These are phyloP conservation scores for Limtongia smithiae DNA, from an alignment of 805 yeast species.

Conservation along the genomic window DNA sequence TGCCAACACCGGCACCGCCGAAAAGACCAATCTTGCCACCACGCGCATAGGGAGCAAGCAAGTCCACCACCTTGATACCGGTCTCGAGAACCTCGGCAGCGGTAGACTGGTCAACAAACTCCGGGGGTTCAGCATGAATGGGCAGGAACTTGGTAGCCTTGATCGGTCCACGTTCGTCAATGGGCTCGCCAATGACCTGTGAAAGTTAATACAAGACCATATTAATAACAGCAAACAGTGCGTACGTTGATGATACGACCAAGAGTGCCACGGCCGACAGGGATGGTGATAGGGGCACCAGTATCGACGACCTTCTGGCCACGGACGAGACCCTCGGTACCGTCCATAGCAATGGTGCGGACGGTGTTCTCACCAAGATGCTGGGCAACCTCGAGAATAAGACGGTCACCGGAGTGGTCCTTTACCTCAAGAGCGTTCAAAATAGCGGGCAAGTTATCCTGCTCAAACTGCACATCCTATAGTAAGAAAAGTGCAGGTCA, in stretches of 20 bases:
- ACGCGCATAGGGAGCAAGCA: constrained; percentile 99
- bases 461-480: constrained; percentile 87
- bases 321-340: constrained; percentile 99
- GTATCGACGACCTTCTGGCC: constrained; percentile 90
- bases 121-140: constrained; percentile 97
- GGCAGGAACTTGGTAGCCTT: constrained; percentile 90
- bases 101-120: constrained; percentile 95
- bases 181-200: constrained; percentile 86
- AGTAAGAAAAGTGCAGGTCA: constrained; percentile 6
- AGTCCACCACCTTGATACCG: constrained; percentile 98
- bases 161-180: constrained; percentile 99
- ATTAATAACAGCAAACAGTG: constrained; percentile 32
- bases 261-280: constrained; percentile 98
- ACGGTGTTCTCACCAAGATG: constrained; percentile 99
- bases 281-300: constrained; percentile 98
- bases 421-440: constrained; percentile 92
- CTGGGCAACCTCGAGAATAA: constrained; percentile 97
- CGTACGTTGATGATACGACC: constrained; percentile 92
- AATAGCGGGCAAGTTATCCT: constrained; percentile 95
- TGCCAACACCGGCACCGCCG: constrained; percentile 99
- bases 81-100: constrained; percentile 98
- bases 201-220: background rate
- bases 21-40: constrained; percentile 99
- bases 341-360: constrained; percentile 99
- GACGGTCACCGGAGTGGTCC: constrained; percentile 64